Percentiles rank a stretch among this genome's conserved stretches.
phyloP scores from a whole-genome alignment of 495 filamentous ascomycete genomes.

The Aspergillus campestris region DNA sequence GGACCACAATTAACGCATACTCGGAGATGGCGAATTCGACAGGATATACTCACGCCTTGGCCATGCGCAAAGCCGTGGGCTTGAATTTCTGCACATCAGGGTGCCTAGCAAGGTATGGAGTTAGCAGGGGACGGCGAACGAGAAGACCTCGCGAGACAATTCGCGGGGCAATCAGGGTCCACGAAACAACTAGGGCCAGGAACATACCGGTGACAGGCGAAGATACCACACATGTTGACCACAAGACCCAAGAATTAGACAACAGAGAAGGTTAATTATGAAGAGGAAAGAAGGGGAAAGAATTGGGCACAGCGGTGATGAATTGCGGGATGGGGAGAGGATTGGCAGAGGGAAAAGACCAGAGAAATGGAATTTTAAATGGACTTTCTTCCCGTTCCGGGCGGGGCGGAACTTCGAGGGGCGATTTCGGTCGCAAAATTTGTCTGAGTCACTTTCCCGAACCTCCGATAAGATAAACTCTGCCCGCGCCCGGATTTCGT shows the following conservation, averaged over 20 bases:
- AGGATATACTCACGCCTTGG: constrained; percentile 70
- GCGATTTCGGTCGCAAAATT: constrained; percentile 34
- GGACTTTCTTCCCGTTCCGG: constrained; percentile 10
- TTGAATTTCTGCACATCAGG: constrained; percentile 96
- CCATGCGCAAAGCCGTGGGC: constrained; percentile 88
- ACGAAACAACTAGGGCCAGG: neutral
- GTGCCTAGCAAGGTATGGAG: constrained; percentile 48
- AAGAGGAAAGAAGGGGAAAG: constrained; percentile 1
- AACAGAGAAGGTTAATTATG: constrained; percentile 11
- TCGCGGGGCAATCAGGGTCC: constrained; percentile 7
- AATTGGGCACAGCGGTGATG: constrained; percentile 6
- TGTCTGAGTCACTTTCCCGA: constrained; percentile 27
- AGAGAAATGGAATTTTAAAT: constrained; percentile 25
- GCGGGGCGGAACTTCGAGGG: constrained; percentile 27
- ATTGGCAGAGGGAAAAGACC: constrained; percentile 9
- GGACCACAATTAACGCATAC: constrained; percentile 31
- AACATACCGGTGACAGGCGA: constrained; percentile 83
- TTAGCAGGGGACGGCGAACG: constrained; percentile 14
- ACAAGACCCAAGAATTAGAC: constrained; percentile 18
- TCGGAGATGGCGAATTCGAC: constrained; percentile 9
- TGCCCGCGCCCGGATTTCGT: neutral
- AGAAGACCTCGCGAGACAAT: constrained; percentile 4
- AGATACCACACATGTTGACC: constrained; percentile 67
- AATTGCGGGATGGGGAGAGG: constrained; percentile 5
- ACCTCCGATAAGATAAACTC: constrained; percentile 39